phyloP scores from a whole-genome alignment of 106 monocot genomes.

The Dendrobium nobile region DNA sequence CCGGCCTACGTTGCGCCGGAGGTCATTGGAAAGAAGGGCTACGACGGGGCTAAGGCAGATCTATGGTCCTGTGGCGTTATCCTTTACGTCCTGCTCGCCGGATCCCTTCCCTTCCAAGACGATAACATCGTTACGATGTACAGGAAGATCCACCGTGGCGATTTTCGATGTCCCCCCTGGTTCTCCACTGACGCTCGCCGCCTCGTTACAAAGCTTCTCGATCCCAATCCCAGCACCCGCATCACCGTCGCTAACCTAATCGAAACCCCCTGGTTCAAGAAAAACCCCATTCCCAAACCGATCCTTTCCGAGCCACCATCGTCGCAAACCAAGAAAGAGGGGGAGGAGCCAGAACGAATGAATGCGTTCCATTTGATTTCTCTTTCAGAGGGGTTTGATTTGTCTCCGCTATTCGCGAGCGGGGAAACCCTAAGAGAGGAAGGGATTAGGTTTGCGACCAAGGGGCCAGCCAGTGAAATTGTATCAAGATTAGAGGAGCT shows the following conservation, averaged over 20 bases:
- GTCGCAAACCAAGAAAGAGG: constrained; percentile 4
- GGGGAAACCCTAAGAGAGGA: constrained; percentile 25
- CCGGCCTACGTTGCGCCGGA: constrained; percentile 70
- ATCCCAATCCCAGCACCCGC: constrained; percentile 50
- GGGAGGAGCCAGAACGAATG: constrained; percentile 34
- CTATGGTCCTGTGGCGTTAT: constrained; percentile 79
- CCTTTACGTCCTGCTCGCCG: constrained; percentile 64
- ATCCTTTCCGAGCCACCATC: neutral
- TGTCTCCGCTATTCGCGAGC: constrained; percentile 48
- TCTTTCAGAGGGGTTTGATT: constrained; percentile 62
- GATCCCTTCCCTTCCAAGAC: constrained; percentile 56
- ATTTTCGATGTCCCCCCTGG: constrained; percentile 70
- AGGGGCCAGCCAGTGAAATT: constrained; percentile 46
- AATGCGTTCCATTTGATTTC: constrained; percentile 80
- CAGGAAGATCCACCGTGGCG: constrained; percentile 57
- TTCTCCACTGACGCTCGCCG: constrained; percentile 63
- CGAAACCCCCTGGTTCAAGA: constrained; percentile 55
- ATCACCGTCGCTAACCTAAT: constrained; percentile 53
- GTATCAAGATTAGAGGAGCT: constrained; percentile 45
- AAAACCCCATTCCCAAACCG: neutral
- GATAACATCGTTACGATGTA: constrained; percentile 58
- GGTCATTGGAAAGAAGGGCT: constrained; percentile 51
- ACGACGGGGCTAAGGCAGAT: constrained; percentile 67
- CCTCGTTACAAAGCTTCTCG: constrained; percentile 47
- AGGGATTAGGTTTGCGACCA: constrained; percentile 45